Base-by-base conservation (phyloP, 2,329 filamentous ascomycete genomes). In the Huntiella savannae region DNA sequence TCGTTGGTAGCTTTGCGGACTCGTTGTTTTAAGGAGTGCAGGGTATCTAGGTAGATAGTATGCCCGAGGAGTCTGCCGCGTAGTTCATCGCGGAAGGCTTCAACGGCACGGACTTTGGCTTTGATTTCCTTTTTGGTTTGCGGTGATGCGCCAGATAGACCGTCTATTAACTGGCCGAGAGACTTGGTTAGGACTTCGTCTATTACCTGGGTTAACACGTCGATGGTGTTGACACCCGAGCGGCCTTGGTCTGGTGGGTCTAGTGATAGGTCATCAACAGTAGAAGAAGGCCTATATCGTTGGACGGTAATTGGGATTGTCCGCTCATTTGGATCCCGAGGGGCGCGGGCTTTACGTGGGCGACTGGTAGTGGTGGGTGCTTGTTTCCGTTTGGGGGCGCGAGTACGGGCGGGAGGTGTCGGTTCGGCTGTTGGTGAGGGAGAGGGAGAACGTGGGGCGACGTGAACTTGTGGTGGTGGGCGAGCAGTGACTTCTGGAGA, bases 161-260 rank as follows among this genome's bases (percentile, higher is more conserved):
- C 59, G 32, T 69, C 63, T 38, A 67, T 60, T 2, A 76, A 56
- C 41, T 66, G 66, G 1, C 61, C 60, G 32, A 77, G 55, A 11
- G 63, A 68, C 2, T 63, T 59, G n/a, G 64, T 64, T 15, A 77
- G 62, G 32, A 77, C 65, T 54, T 79, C 75, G 33, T 75, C 68
- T 54, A 72, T 79, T 11, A 78, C 64, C 51, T 77, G 69, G 4
- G 69, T 64, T 34, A 80, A 62, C 1, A 79, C 75, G 52, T 80
- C 76, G 2, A 79, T 63, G 0, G 71, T 65, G 41, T 74, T 80
- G 52, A 78, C 74, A 40, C 72, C 71, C 16, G 62, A 59, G 12
- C 67, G 65, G 52, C 68, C 70, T 0, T 65, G 61, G 50, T 70
- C 73, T 0, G 73, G 70, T 2, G 77, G 71, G 4, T 71, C 67